phyloP scores from a whole-genome alignment of 2,329 filamentous ascomycete species.

The Zopfia rhizophila region DNA sequence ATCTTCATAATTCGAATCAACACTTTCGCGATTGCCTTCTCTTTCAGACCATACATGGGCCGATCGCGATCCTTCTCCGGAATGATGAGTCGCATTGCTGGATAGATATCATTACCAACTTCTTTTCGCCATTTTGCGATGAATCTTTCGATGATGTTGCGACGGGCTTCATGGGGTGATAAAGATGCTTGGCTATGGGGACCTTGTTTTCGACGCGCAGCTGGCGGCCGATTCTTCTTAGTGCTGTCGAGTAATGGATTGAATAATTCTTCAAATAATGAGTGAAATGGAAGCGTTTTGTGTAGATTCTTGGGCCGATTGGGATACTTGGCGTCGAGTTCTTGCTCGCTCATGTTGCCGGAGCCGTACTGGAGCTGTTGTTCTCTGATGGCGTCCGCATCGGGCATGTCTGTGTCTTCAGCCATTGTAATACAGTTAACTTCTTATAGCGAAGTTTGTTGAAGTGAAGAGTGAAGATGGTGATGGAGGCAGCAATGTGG shows the following conservation, averaged over 20 bases:
- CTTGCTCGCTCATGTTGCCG: conserved; percentile 53
- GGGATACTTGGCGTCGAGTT: conserved; percentile 70
- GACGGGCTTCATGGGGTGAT: conserved; percentile 79
- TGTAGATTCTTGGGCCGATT: conserved; percentile 83
- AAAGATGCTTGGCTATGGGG: conserved; percentile 68
- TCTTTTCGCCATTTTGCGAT: conserved; percentile 87
- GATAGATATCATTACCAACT: conserved; percentile 92
- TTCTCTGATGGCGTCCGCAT: conserved; percentile 57
- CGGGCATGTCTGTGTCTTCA: conserved; percentile 48
- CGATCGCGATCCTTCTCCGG: conserved; percentile 93
- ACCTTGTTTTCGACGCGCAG: conserved; percentile 67
- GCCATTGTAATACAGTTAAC: conserved; percentile 33
- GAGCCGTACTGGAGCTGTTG: conserved; percentile 62
- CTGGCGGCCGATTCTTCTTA: conserved; percentile 71
- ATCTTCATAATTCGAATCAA: conserved; percentile 95
- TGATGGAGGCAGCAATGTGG: conserved; percentile 13
- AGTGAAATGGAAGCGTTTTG: conserved; percentile 83
- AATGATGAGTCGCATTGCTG: conserved; percentile 88
- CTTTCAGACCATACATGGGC: conserved; percentile 93
- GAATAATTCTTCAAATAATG: conserved; percentile 81
- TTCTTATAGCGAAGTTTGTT: conserved; percentile 19
- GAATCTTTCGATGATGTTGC: conserved; percentile 85
- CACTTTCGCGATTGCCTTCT: conserved; percentile 87
- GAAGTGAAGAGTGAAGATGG: not conserved
- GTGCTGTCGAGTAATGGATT: conserved; percentile 82